These are phyloP conservation scores for Auricularia heimuer DNA, from an alignment of 768 basidiomycete genomes.

Conservation along the genomic window DNA sequence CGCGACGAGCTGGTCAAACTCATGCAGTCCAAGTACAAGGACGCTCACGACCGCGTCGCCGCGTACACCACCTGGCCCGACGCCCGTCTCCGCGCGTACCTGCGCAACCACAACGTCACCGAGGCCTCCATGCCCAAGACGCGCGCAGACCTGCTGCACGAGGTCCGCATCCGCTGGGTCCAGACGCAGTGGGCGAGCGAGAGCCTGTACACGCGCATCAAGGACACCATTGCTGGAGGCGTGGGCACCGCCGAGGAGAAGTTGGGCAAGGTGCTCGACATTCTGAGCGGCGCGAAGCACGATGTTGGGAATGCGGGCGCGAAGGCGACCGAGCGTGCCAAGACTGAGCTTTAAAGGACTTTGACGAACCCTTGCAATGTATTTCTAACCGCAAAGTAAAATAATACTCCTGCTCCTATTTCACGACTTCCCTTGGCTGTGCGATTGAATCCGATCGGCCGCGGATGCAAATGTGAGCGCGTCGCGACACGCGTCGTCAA, in stretches of 20 bases:
- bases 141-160: constrained; percentile 75
- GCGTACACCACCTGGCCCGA: constrained; percentile 88
- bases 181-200: constrained; percentile 51
- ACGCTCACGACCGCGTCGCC: constrained; percentile 34
- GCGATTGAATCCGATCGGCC: too few species aligned
- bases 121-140: constrained; percentile 56
- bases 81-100: constrained; percentile 80
- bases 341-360: not conserved
- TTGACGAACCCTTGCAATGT: too few species aligned
- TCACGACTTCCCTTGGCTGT: too few species aligned
- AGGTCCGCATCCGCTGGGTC: constrained; percentile 71
- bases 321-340: constrained; percentile 13
- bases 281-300: constrained; percentile 30
- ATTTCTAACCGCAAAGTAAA: too few species aligned
- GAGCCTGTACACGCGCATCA: constrained; percentile 47
- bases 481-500: too few species aligned
- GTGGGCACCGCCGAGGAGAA: constrained; percentile 72
- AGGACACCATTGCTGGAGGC: constrained; percentile 54
- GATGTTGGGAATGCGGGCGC: constrained; percentile 16
- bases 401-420: too few species aligned
- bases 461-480: too few species aligned
- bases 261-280: constrained; percentile 36
- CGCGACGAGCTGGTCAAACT: constrained; percentile 68
- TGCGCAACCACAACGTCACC: constrained; percentile 64
- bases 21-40: constrained; percentile 61